These are phyloP conservation scores for Carex cristatella DNA, from an alignment of 176 grass and related monocot genomes.

Conservation along the genomic window DNA sequence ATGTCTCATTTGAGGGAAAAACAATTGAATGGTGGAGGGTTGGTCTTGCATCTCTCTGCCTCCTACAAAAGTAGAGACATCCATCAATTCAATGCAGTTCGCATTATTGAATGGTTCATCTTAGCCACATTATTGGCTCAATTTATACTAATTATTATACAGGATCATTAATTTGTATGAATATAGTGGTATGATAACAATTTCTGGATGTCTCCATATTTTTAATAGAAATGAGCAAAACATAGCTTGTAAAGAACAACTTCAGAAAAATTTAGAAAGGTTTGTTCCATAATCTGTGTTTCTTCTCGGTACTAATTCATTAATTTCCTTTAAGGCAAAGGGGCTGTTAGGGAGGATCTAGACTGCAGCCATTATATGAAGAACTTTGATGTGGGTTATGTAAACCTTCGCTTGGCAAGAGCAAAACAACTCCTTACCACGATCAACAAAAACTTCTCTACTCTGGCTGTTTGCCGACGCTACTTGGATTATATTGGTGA, in stretches of 20 bases:
- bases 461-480: conserved; percentile 73
- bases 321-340: conserved; percentile 44
- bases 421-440: conserved; percentile 80
- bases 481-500: conserved; percentile 82
- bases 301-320: not conserved
- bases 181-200: not conserved
- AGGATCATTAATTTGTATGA: not conserved
- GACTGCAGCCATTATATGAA: conserved; percentile 99
- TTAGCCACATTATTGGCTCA: not conserved
- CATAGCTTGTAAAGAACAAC: not conserved
- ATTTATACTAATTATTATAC: not conserved
- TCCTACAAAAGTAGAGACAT: not conserved
- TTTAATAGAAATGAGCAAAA: too few species aligned
- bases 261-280: not conserved
- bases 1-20: not conserved
- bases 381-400: conserved; percentile 72
- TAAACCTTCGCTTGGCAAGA: conserved; percentile 67
- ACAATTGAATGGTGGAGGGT: not conserved
- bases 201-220: too few species aligned
- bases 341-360: conserved; percentile 72
- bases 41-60: not conserved
- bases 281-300: not conserved
- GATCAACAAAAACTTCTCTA: conserved; percentile 87
- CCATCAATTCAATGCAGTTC: not conserved
- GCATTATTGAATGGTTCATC: not conserved